Base-by-base conservation (phyloP, 257 asterid species). In the Fraxinus pennsylvanica region DNA sequence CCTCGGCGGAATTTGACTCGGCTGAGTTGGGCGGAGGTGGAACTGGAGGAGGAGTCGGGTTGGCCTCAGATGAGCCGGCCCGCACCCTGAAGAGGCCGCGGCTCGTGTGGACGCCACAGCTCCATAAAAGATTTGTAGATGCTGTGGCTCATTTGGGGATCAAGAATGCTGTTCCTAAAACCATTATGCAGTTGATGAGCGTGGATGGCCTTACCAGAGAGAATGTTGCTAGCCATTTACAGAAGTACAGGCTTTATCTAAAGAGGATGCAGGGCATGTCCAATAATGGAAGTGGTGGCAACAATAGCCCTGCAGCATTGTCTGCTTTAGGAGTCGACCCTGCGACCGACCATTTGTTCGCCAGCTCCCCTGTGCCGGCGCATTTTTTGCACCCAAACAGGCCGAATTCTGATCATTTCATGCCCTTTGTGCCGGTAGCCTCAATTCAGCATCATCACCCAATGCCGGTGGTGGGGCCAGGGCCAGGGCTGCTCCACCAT, bases 301-400 rank as follows among this genome's bases (percentile, higher is more conserved):
- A 29, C 30, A 50, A 70, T 22, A 78, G 81, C 73, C 70, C 88
- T 1, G 83, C 77, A 10, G 84, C 81, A n/a, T 65, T 77, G 67
- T 35, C 87, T 3, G 86, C 79, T 32, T 27, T 81, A 29, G 89
- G 83, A 1, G 72, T 82, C 81, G 90, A 88, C 85, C 73, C 91
- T 19, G 94, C 91, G 74, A 89, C 82, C 29, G 92, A 88, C 78
- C 92, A 80, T 59, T 77, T 91, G 80, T 91, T 91, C 69, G 97
- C 92, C 2, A 90, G 92, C 85, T 87, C 96, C 0, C 96, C 96
- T 0, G 94, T 92, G 7, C 94, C 97, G 0, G 79, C 95, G 0
- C 97, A 88, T 82, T 92, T 92, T 74, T 81, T 91, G 82, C 92
- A 88, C n/a, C 96, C 86, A 7, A 85, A 77, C 35, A 78, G 96